phyloP scores from a whole-genome alignment of 2,329 filamentous ascomycete species.

The Sclerotinia borealis region DNA sequence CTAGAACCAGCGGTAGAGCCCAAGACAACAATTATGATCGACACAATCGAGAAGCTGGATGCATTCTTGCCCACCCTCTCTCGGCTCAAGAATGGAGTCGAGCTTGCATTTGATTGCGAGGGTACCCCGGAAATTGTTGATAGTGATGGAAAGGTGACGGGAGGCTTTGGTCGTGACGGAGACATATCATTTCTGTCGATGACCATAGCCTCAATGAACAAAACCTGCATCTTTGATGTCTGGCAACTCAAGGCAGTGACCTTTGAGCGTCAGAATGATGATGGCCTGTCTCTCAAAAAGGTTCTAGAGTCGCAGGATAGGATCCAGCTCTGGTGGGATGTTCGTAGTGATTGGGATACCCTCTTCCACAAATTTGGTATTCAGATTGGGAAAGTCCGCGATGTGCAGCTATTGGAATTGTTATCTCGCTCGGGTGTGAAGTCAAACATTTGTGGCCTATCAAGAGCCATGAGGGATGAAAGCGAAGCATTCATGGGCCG shows the following conservation, averaged over 20 bases:
- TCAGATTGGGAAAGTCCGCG: not conserved
- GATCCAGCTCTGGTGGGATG: conserved; percentile 1
- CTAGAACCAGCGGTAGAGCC: not conserved
- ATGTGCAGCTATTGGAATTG: not conserved
- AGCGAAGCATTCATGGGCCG: not conserved
- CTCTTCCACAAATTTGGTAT: not conserved
- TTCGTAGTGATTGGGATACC: not conserved
- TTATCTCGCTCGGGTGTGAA: not conserved
- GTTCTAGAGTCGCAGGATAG: not conserved
- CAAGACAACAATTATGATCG: not conserved
- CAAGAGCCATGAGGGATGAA: not conserved
- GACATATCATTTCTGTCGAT: not conserved
- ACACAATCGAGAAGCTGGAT: not conserved
- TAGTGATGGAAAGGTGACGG: not conserved
- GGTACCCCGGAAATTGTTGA: not conserved
- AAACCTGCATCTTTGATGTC: not conserved
- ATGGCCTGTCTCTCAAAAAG: not conserved
- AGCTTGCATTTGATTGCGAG: not conserved
- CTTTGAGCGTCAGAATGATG: not conserved
- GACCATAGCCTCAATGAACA: not conserved
- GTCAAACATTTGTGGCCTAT: not conserved
- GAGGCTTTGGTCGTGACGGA: not conserved
- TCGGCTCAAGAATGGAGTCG: not conserved
- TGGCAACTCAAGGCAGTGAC: not conserved
- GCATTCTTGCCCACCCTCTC: not conserved